Evolutionary conservation across 495 filamentous ascomycete species (phyloP).

Genomic region (Penicillium psychrofluorescens): DNA sequence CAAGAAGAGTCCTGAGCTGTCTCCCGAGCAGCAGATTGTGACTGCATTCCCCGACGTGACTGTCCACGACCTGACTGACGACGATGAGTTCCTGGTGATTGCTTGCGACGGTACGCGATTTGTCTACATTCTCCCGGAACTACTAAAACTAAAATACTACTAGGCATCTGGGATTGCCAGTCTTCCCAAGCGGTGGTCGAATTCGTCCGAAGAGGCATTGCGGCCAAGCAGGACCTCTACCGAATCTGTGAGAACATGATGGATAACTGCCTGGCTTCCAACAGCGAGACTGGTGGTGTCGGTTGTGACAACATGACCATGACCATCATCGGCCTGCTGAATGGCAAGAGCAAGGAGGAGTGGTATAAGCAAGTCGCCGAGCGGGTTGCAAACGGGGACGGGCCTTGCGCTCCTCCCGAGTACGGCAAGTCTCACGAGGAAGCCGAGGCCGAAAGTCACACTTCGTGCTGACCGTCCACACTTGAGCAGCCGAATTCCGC

Average conservation of each 20-base stretch:
- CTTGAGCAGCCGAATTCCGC: constrained; percentile 82
- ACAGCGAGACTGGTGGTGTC: constrained; percentile 95
- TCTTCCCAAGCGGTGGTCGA: constrained; percentile 96
- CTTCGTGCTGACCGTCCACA: constrained; percentile 40
- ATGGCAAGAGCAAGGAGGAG: constrained; percentile 87
- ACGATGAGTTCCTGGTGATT: constrained; percentile 95
- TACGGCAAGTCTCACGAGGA: constrained; percentile 78
- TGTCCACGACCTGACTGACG: constrained; percentile 78
- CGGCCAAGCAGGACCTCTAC: constrained; percentile 85
- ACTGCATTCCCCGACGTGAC: constrained; percentile 93
- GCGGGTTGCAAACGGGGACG: constrained; percentile 92
- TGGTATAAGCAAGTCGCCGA: constrained; percentile 96
- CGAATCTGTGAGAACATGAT: constrained; percentile 99
- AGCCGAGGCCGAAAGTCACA: constrained; percentile 28
- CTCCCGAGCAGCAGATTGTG: constrained; percentile 95
- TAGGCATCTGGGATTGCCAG: constrained; percentile 99
- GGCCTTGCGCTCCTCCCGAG: constrained; percentile 97
- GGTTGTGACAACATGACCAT: constrained; percentile 99
- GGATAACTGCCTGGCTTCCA: constrained; percentile 96
- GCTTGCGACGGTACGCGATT: constrained; percentile 81
- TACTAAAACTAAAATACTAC: neutral
- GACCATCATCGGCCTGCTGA: constrained; percentile 80
- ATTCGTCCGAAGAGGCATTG: constrained; percentile 92
- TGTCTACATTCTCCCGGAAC: neutral
- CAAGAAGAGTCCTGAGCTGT: constrained; percentile 95